phyloP scores from a whole-genome alignment of 2,329 filamentous ascomycete species.

The Beauveria asiatica region DNA sequence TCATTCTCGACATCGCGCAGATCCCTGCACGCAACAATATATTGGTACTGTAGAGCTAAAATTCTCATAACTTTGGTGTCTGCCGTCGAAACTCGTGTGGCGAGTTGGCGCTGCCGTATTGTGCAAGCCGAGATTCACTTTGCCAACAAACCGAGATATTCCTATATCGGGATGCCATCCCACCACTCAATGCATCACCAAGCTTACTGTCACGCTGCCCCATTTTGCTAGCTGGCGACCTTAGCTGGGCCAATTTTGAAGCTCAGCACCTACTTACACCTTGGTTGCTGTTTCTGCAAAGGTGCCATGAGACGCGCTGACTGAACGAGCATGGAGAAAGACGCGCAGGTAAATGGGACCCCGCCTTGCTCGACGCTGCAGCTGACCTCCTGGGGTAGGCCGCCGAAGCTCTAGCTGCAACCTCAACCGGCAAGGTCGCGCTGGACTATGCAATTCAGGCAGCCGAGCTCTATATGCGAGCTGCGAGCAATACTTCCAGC shows the following conservation, averaged over 20 bases:
- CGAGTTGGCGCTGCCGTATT: neutral
- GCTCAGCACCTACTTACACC: neutral
- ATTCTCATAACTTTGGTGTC: neutral
- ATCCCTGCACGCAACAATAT: neutral
- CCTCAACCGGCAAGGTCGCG: slow-evolving; percentile 43
- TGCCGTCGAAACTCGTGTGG: neutral
- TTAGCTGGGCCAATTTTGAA: neutral
- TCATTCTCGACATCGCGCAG: neutral
- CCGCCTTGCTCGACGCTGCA: neutral
- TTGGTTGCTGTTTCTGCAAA: neutral
- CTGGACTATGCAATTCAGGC: slow-evolving; percentile 68
- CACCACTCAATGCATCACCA: neutral
- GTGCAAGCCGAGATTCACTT: neutral
- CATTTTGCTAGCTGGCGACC: neutral
- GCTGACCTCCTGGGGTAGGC: slow-evolving; percentile 19
- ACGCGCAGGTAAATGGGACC: slow-evolving; percentile 25
- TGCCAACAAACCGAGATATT: slow-evolving; percentile 9
- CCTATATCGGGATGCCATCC: slow-evolving; percentile 9
- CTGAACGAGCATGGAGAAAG: slow-evolving; percentile 26
- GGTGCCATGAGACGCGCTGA: slow-evolving; percentile 6
- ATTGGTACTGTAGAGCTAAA: neutral
- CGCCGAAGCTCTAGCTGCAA: slow-evolving; percentile 29
- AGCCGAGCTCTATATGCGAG: slow-evolving; percentile 75
- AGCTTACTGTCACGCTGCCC: neutral
- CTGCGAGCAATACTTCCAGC: slow-evolving; percentile 52